A percentile compares a stretch with the other conserved stretches of the same genome.
Conservation (phyloP, 1,284 basidiomycete species). For the Cryptococcus wingfieldii region DNA sequence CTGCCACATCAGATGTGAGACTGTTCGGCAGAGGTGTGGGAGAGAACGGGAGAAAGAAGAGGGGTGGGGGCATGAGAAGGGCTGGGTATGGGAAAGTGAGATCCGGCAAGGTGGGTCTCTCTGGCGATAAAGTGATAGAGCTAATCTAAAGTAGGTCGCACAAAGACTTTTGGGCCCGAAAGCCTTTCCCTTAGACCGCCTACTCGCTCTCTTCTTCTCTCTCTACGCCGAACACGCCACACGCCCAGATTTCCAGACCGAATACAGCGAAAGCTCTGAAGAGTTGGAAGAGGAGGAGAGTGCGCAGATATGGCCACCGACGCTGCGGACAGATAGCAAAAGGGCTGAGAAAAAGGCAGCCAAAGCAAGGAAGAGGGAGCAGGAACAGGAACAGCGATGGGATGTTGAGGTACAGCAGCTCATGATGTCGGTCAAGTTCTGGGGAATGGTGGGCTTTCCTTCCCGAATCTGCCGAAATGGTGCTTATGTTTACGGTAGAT, state of each 20-base stretch:
- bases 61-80: slow-evolving; percentile 51
- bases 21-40: slow-evolving; percentile 68
- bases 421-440: slow-evolving; percentile 38
- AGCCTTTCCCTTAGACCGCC: slow-evolving; percentile 73
- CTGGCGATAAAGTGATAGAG: background rate
- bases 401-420: slow-evolving; percentile 42
- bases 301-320: slow-evolving; percentile 10
- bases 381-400: slow-evolving; percentile 52
- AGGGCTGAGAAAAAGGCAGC: slow-evolving; percentile 45
- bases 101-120: slow-evolving; percentile 36
- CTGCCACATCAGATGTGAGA: slow-evolving; percentile 69
- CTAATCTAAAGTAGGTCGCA: slow-evolving; percentile 57
- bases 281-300: slow-evolving; percentile 33
- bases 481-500: slow-evolving; percentile 53
- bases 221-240: slow-evolving; percentile 73
- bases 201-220: slow-evolving; percentile 76
- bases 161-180: slow-evolving; percentile 76
- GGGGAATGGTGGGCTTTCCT: slow-evolving; percentile 33
- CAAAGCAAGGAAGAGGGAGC: slow-evolving; percentile 63
- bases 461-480: background rate
- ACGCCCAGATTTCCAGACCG: slow-evolving; percentile 40
- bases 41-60: slow-evolving; percentile 62
- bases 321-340: slow-evolving; percentile 11
- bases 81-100: slow-evolving; percentile 43
- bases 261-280: slow-evolving; percentile 10